Evolutionary conservation across 495 filamentous ascomycete genomes (phyloP).

Genomic region (Parathielavia appendiculata): DNA sequence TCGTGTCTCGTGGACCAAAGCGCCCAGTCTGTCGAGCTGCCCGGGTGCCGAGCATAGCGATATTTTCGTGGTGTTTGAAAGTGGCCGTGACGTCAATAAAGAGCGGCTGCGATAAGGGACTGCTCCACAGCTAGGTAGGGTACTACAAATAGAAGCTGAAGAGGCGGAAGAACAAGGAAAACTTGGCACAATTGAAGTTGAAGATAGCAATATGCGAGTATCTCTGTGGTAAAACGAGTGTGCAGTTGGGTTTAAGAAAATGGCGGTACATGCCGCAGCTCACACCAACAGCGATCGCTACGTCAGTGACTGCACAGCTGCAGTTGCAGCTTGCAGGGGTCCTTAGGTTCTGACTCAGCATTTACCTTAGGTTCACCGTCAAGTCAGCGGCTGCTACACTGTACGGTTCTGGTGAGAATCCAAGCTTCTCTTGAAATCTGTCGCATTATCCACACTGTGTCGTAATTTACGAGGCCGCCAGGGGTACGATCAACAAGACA

Average conservation of each 20-base stretch:
- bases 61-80: slow-evolving; percentile 1
- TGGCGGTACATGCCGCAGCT: too few relatives aligned
- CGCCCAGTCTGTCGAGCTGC: slow-evolving; percentile 14
- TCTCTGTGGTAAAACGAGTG: not conserved
- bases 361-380: not conserved
- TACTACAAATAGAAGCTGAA: not conserved
- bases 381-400: not conserved
- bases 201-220: not conserved
- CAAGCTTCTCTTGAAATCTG: too few relatives aligned
- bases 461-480: too few relatives aligned
- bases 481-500: too few relatives aligned
- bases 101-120: not conserved
- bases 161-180: not conserved
- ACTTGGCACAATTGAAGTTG: not conserved
- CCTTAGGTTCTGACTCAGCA: not conserved
- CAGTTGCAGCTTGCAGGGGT: not conserved
- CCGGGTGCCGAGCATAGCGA: slow-evolving; percentile 15
- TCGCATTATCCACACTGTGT: too few relatives aligned
- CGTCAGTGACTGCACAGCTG: not conserved
- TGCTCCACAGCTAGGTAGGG: not conserved
- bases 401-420: too few relatives aligned
- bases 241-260: not conserved
- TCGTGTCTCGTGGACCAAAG: not conserved
- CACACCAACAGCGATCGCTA: not conserved
- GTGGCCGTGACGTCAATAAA: slow-evolving; percentile 6